Conservation (phyloP, 345 rosid genomes). For the Salix brachista region DNA sequence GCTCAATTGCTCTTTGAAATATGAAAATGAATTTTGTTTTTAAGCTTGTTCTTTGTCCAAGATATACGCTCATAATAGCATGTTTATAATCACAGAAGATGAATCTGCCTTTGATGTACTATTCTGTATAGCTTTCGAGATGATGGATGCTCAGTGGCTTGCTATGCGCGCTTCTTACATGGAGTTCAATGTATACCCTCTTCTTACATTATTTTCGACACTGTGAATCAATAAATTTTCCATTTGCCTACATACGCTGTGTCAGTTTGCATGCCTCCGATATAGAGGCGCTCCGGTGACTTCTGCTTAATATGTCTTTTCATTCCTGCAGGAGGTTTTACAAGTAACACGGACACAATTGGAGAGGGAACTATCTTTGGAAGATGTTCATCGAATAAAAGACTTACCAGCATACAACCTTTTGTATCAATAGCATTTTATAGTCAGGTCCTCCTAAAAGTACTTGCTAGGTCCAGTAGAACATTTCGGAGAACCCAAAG, state of each 20-base stretch:
- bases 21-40: background rate
- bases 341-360: constrained; percentile 72
- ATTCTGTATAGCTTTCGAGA: constrained; percentile 86
- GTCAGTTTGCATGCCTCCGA: background rate
- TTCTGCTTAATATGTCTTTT: background rate
- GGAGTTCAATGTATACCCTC: constrained; percentile 76
- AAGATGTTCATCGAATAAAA: constrained; percentile 65
- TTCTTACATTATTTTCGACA: background rate
- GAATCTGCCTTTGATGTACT: constrained; percentile 90
- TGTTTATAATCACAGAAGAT: constrained; percentile 55
- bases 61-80: constrained; percentile 7
- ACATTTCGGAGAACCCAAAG: background rate
- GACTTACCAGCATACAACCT: constrained; percentile 89
- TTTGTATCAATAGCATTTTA: constrained; percentile 36
- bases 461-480: too few species aligned
- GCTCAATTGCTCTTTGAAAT: background rate
- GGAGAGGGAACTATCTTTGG: constrained; percentile 81
- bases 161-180: constrained; percentile 98
- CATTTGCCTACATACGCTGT: background rate
- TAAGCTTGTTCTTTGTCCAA: background rate
- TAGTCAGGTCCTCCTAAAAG: background rate
- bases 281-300: background rate
- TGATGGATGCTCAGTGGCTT: constrained; percentile 99
- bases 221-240: background rate
- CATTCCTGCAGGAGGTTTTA: constrained; percentile 65